phyloP scores from a whole-genome alignment of 169 alveolate species.

The Eimeria sp. region DNA sequence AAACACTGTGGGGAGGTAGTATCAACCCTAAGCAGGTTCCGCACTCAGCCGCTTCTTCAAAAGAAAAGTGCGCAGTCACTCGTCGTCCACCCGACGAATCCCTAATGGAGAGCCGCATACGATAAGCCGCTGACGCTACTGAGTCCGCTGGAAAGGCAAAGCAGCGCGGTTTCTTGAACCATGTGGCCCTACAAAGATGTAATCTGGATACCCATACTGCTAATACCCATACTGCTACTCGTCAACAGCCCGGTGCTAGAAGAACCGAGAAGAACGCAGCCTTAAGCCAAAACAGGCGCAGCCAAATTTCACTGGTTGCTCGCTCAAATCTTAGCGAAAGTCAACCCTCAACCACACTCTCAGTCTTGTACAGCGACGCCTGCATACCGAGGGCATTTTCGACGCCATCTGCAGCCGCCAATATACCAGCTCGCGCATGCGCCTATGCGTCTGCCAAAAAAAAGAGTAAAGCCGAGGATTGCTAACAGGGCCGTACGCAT shows the following conservation, averaged over 20 bases:
- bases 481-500: background rate
- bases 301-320: background rate
- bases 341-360: conserved; percentile 4
- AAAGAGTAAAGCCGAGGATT: background rate
- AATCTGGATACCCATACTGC: background rate
- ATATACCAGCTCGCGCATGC: background rate
- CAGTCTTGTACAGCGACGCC: background rate
- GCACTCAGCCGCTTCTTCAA: conserved; percentile 29
- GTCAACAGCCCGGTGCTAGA: background rate
- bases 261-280: conserved; percentile 15
- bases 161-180: conserved; percentile 27
- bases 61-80: conserved; percentile 23
- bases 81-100: conserved; percentile 33
- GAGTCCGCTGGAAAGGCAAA: conserved; percentile 11
- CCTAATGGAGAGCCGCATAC: conserved; percentile 10
- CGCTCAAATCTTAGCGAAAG: conserved; percentile 16
- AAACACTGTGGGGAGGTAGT: background rate
- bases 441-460: background rate
- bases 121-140: conserved; percentile 10
- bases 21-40: background rate
- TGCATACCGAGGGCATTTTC: background rate
- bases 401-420: background rate
- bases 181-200: conserved; percentile 28
- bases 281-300: conserved; percentile 36
- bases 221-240: background rate